Evolutionary conservation across 495 filamentous ascomycete genomes (phyloP).

Genomic region (Hypomontagnella monticulosa): DNA sequence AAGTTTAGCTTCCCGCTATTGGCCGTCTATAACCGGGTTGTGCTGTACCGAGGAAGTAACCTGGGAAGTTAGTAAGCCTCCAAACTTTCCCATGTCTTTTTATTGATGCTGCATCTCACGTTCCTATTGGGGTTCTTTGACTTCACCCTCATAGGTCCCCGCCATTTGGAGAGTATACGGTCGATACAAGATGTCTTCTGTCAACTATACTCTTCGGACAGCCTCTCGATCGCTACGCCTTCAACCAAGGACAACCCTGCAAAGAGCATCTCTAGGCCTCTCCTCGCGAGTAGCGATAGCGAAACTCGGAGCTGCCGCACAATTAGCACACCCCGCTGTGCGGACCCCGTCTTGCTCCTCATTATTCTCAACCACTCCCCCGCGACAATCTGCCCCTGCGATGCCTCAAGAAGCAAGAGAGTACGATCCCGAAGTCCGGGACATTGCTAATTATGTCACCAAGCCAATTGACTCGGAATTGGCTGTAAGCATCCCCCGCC

Average conservation of each 20-base stretch:
- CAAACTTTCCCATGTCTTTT: neutral
- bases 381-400: slow-evolving; percentile 62
- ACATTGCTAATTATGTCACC: slow-evolving; percentile 92
- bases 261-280: slow-evolving; percentile 23
- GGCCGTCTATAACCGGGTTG: slow-evolving; percentile 32
- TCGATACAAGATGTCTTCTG: slow-evolving; percentile 44
- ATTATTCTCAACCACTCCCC: slow-evolving; percentile 66
- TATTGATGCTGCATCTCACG: neutral
- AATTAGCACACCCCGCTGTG: slow-evolving; percentile 15
- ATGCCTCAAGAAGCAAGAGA: slow-evolving; percentile 62
- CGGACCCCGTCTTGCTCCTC: slow-evolving; percentile 31
- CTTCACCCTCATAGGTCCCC: slow-evolving; percentile 9
- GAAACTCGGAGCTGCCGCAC: slow-evolving; percentile 42
- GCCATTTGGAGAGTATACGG: slow-evolving; percentile 9
- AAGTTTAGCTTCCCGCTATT: slow-evolving; percentile 33
- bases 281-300: slow-evolving; percentile 30
- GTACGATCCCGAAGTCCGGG: slow-evolving; percentile 91
- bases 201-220: slow-evolving; percentile 45
- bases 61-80: neutral
- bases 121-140: neutral
- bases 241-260: slow-evolving; percentile 35
- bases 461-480: slow-evolving; percentile 90
- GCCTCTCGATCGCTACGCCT: slow-evolving; percentile 48
- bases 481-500: slow-evolving; percentile 69
- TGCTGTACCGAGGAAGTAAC: slow-evolving; percentile 29